Base-by-base conservation (phyloP, 2,329 filamentous ascomycete species). In the Ceratocystis alfenasii region DNA sequence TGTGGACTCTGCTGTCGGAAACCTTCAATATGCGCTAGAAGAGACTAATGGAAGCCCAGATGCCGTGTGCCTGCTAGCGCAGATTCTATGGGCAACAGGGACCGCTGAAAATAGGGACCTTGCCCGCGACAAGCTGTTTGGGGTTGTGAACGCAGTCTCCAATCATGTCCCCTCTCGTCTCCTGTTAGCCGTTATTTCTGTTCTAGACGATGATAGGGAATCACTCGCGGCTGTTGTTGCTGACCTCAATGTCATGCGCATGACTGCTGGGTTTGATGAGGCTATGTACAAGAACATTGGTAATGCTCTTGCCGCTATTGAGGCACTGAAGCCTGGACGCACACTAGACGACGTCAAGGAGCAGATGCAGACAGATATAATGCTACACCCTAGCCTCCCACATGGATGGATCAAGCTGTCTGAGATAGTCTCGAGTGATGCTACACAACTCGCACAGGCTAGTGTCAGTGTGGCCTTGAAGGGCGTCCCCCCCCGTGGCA, bases 61-160 rank as follows among this genome's bases (percentile, higher is more conserved):
- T 72, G 87, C 93, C 0, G 86, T 91, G 0, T 96, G 92, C 72
- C 80, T 96, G 12, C 80, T 97, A 12, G 89, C 92, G 0, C 90
- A 97, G 75, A 89, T 97, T 0, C 81, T 97, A 0, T 99, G 94
- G 93, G 92, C 92, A 0, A 90, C 90, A 69, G 91, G 89, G 7
- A 85, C 86, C 0, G 83, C 87, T 5, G 81, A 86, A 0, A 88
- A 92, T 65, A 84, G 87, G 60, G 84, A 87, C 62, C 85, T 88
- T 68, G 92, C 93, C 17, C 83, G 90, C 2, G 85, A 88, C 64
- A 83, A 89, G 69, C 80, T 99, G 0, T 93, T 96, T 71, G 86
- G 86, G 15, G 86, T 88, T 45, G 86, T 96, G 12, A 89, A 92
- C 70, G 81, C 79, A 63, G 78, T 88, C 62, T 84, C 89, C 0